Percentiles rank a stretch among this genome's conserved stretches.
These are phyloP conservation scores for Simplicillium aogashimaense DNA, from an alignment of 2,329 filamentous ascomycete species.

Conservation along the genomic window DNA sequence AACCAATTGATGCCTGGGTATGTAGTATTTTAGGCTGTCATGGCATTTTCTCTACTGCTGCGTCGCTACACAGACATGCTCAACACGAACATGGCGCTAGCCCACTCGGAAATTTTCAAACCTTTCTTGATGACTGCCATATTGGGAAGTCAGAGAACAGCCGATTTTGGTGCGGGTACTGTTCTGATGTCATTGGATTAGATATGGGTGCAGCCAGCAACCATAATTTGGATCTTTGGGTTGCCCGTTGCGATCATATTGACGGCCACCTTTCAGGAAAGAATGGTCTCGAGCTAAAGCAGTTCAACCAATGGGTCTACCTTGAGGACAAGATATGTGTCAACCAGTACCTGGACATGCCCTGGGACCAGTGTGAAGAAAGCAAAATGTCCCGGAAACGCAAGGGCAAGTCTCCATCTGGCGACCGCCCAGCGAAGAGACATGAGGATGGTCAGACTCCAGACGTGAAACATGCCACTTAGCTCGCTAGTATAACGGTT, in stretches of 20 bases:
- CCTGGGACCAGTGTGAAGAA: no score
- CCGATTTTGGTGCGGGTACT: constrained; percentile 86
- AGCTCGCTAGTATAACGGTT: no score
- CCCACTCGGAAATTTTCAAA: constrained; percentile 18
- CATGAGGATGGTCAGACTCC: no score
- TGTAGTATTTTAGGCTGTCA: constrained; percentile 51
- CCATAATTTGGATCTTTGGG: constrained; percentile 37
- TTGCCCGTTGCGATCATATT: constrained; percentile 58
- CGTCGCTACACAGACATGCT: no score
- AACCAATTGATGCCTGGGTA: constrained; percentile 60
- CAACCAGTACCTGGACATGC: no score
- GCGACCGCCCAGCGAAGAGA: no score
- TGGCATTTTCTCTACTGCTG: constrained; percentile 32
- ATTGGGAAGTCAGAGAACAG: constrained; percentile 55
- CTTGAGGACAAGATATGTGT: constrained; percentile 15
- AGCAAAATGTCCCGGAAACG: no score
- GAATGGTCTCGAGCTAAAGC: constrained; percentile 20
- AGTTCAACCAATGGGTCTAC: constrained; percentile 47
- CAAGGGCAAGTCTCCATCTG: no score
- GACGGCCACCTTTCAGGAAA: constrained; percentile 58
- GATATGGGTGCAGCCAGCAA: constrained; percentile 8
- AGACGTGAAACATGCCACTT: no score
- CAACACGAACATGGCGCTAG: no score
- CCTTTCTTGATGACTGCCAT: constrained; percentile 40
- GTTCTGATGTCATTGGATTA: constrained; percentile 42